Evolutionary conservation across 2,329 filamentous ascomycete species (phyloP).

Genomic region (Penicillium frequentans): DNA sequence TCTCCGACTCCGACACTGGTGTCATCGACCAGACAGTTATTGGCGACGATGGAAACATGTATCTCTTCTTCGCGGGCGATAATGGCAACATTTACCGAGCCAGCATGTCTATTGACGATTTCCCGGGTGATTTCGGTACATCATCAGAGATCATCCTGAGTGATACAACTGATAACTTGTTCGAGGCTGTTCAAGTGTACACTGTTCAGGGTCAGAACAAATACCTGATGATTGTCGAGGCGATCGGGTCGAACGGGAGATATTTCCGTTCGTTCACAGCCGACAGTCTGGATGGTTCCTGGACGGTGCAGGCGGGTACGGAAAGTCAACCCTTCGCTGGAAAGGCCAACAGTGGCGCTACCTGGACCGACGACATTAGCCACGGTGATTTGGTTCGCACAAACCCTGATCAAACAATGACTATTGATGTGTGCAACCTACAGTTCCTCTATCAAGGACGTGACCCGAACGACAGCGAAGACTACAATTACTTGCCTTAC

Average conservation of each 20-base stretch:
- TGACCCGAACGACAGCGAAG: conserved; percentile 40
- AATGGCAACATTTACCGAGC: conserved; percentile 67
- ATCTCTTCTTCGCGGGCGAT: conserved; percentile 67
- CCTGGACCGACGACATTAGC: conserved; percentile 67
- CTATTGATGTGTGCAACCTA: conserved; percentile 64
- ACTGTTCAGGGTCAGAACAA: not conserved
- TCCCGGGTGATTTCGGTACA: conserved; percentile 62
- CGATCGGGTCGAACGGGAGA: conserved; percentile 52
- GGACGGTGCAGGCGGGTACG: conserved; percentile 58
- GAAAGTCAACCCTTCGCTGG: conserved; percentile 66
- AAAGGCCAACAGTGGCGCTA: conserved; percentile 63
- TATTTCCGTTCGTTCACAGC: conserved; percentile 70
- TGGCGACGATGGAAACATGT: conserved; percentile 62
- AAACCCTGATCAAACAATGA: conserved; percentile 62
- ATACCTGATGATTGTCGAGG: not conserved
- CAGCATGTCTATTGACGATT: conserved; percentile 62
- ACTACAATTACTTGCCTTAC: conserved; percentile 43
- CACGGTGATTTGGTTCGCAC: conserved; percentile 63
- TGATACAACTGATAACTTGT: conserved; percentile 39
- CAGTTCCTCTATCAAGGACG: conserved; percentile 65
- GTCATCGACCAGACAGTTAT: conserved; percentile 66
- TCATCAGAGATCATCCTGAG: conserved; percentile 52
- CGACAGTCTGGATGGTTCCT: conserved; percentile 55
- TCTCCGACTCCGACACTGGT: conserved; percentile 53
- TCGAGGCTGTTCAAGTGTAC: not conserved